phyloP scores from a whole-genome alignment of 1,284 basidiomycete species.

The Ustilago crameri region DNA sequence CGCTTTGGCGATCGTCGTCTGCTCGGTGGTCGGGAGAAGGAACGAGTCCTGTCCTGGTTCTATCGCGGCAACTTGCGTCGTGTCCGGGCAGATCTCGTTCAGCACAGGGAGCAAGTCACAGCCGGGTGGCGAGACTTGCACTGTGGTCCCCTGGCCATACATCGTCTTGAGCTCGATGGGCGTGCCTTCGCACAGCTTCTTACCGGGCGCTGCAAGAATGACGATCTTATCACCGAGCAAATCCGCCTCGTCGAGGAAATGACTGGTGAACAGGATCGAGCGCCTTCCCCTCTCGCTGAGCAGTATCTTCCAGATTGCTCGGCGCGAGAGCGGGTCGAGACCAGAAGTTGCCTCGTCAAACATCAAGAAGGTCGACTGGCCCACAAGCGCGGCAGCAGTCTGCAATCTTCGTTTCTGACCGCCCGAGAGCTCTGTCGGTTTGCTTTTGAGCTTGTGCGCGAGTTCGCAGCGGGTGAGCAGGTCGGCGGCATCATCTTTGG shows the following conservation, averaged over 20 bases:
- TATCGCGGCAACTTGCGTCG: constrained; percentile 68
- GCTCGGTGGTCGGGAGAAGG: constrained; percentile 54
- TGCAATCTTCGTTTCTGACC: constrained; percentile 85
- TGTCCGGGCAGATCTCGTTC: constrained; percentile 39
- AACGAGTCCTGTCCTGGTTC: constrained; percentile 64
- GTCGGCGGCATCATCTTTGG: constrained; percentile 49
- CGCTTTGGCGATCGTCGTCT: constrained; percentile 73
- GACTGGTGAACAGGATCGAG: constrained; percentile 78
- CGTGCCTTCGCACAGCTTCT: constrained; percentile 77
- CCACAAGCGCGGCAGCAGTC: constrained; percentile 79
- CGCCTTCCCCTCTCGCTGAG: constrained; percentile 76
- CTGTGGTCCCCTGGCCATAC: constrained; percentile 78
- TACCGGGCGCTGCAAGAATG: constrained; percentile 79
- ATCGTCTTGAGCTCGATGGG: constrained; percentile 79
- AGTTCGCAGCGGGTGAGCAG: constrained; percentile 73
- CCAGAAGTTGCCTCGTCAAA: constrained; percentile 81
- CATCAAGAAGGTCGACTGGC: constrained; percentile 79
- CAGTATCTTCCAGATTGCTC: constrained; percentile 78
- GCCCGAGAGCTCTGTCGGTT: constrained; percentile 77
- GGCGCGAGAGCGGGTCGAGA: constrained; percentile 80
- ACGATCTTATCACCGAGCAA: constrained; percentile 80
- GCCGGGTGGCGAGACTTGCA: constrained; percentile 62
- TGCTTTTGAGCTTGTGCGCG: constrained; percentile 75
- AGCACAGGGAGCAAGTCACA: constrained; percentile 11
- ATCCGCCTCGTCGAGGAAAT: constrained; percentile 82